phyloP scores from a whole-genome alignment of 495 filamentous ascomycete species.

The Beverwykella pulmonaria region DNA sequence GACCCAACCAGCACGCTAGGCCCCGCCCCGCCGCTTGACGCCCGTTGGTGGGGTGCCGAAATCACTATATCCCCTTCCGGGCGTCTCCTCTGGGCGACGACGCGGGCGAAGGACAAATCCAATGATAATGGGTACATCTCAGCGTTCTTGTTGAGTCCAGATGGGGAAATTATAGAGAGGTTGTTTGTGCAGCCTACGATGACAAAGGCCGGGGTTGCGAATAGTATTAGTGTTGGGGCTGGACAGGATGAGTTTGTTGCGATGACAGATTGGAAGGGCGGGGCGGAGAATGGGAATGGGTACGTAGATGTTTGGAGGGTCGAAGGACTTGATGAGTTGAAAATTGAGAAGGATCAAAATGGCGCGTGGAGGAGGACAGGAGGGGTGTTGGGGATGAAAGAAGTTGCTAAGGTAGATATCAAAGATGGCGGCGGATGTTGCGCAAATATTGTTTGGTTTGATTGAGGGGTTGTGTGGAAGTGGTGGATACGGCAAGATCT shows the following conservation, averaged over 20 bases:
- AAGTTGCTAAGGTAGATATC: not conserved
- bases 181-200: not conserved
- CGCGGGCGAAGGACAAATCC: not conserved
- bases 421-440: slow-evolving; percentile 6
- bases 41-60: not conserved
- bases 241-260: slow-evolving; percentile 4
- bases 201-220: not conserved
- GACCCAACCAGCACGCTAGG: not conserved
- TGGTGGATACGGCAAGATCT: no score
- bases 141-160: not conserved
- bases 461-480: no score
- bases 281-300: not conserved
- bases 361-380: not conserved
- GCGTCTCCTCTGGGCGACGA: not conserved
- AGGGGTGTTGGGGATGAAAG: not conserved
- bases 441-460: slow-evolving; percentile 3
- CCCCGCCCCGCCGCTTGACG: not conserved
- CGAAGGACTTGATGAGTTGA: not conserved
- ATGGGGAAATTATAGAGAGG: not conserved
- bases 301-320: slow-evolving; percentile 5
- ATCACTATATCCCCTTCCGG: not conserved
- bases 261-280: not conserved
- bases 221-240: not conserved
- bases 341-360: not conserved
- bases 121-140: not conserved